Evolutionary conservation across 2,329 filamentous ascomycete genomes (phyloP).

Genomic region (Pseudogymnoascus sp.): DNA sequence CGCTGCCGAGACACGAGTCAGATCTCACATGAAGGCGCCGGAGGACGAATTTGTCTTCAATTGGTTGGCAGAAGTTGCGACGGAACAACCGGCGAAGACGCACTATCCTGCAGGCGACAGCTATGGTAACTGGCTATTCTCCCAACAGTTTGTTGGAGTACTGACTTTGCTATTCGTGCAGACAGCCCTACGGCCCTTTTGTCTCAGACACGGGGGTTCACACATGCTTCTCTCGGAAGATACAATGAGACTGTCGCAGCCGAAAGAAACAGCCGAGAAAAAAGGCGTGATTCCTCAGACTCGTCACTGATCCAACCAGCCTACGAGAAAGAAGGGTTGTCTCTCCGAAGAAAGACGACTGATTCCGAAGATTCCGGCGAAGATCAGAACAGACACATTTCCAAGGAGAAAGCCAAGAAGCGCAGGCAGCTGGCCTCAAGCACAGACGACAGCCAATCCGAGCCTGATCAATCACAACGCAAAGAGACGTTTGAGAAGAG

Average conservation of each 20-base stretch:
- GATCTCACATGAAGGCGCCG: not conserved
- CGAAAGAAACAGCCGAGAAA: not conserved
- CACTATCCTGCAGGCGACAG: not conserved
- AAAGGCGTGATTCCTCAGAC: not conserved
- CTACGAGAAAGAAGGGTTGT: not conserved
- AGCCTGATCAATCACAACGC: not conserved
- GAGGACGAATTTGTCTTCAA: not conserved
- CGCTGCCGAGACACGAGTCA: not conserved
- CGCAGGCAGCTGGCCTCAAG: not conserved
- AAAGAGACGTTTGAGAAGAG: slow-evolving; percentile 34
- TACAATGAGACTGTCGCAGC: not conserved
- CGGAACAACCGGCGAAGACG: not conserved
- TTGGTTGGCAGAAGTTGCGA: not conserved
- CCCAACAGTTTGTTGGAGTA: not conserved
- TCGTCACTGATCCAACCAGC: not conserved
- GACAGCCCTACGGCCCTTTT: not conserved
- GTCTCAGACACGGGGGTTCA: not conserved
- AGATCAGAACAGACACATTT: not conserved
- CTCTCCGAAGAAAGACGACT: not conserved
- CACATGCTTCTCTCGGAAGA: not conserved
- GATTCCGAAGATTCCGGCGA: not conserved
- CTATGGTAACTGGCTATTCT: not conserved
- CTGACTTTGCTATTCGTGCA: not conserved
- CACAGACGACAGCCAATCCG: not conserved
- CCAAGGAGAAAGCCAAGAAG: not conserved